Percentiles rank a stretch among this genome's conserved stretches.
Evolutionary conservation across 2,329 filamentous ascomycete species (phyloP).

Genomic region (Aspergillus sp.): DNA sequence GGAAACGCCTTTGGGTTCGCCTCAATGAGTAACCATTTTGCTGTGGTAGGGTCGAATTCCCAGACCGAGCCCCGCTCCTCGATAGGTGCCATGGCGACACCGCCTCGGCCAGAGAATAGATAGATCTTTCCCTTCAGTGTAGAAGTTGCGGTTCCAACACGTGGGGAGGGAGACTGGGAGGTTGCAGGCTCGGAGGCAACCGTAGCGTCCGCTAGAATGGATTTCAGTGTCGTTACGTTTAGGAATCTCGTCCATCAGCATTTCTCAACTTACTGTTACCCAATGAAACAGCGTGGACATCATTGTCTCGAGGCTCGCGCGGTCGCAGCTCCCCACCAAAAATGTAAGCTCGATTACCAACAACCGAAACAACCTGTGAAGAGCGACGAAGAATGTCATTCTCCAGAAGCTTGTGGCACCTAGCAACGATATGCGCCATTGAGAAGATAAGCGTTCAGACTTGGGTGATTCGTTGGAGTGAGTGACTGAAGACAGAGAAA

Average conservation of each 20-base stretch:
- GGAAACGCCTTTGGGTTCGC: slow-evolving; percentile 41
- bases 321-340: slow-evolving; percentile 68
- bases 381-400: slow-evolving; percentile 43
- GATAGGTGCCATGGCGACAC: slow-evolving; percentile 58
- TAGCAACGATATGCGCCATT: slow-evolving; percentile 8
- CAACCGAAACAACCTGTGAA: slow-evolving; percentile 60
- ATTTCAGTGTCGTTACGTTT: not conserved
- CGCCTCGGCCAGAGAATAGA: slow-evolving; percentile 70
- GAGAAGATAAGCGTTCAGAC: not conserved
- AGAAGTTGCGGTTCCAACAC: slow-evolving; percentile 64
- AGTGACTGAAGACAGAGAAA: slow-evolving; percentile 5
- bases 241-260: slow-evolving; percentile 6
- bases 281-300: slow-evolving; percentile 57
- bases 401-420: slow-evolving; percentile 3
- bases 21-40: slow-evolving; percentile 56
- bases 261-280: slow-evolving; percentile 9
- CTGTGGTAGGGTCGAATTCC: slow-evolving; percentile 59
- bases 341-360: slow-evolving; percentile 52
- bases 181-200: slow-evolving; percentile 4
- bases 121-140: slow-evolving; percentile 63
- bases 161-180: slow-evolving; percentile 48
- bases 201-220: not conserved
- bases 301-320: slow-evolving; percentile 60
- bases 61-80: slow-evolving; percentile 68
- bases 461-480: not conserved